Conservation (phyloP, 768 basidiomycete species). For the Lactifluus volemus region DNA sequence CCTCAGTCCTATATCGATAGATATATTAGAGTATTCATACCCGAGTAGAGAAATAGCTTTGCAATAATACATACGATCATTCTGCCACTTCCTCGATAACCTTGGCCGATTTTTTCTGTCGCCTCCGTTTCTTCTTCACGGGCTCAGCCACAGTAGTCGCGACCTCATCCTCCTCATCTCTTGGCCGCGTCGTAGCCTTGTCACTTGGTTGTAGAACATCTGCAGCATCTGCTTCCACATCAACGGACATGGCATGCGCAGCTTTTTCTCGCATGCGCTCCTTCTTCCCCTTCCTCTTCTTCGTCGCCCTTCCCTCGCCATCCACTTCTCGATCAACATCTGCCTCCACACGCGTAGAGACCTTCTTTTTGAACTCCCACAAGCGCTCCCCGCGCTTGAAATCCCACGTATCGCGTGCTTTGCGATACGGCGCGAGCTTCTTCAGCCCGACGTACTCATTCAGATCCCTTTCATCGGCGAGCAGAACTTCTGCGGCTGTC, state of each 20-base stretch:
- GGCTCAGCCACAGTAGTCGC: conserved; percentile 9
- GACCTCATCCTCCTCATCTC: conserved; percentile 13
- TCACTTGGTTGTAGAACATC: not conserved
- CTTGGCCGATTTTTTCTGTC: conserved; percentile 30
- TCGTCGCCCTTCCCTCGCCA: conserved; percentile 28
- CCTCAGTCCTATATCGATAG: conserved; percentile 8
- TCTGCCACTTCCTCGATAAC: not conserved
- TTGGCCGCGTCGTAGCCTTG: not conserved
- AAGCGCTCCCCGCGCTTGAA: conserved; percentile 53
- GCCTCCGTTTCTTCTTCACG: conserved; percentile 33
- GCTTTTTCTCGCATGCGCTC: conserved; percentile 49
- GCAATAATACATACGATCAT: not conserved
- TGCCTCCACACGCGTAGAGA: conserved; percentile 36
- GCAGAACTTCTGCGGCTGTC: conserved; percentile 76
- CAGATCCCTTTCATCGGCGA: conserved; percentile 87
- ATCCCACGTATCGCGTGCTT: conserved; percentile 54
- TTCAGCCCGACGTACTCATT: conserved; percentile 88
- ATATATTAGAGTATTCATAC: conserved; percentile 15
- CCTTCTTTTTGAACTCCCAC: conserved; percentile 58
- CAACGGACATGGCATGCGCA: conserved; percentile 20
- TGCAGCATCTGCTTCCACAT: conserved; percentile 6
- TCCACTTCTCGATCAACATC: conserved; percentile 19
- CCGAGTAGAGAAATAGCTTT: not conserved
- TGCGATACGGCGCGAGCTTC: conserved; percentile 85
- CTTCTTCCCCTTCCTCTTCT: conserved; percentile 66